Evolutionary conservation across 2,329 filamentous ascomycete genomes (phyloP).

Genomic region (Cladophialophora immunda): DNA sequence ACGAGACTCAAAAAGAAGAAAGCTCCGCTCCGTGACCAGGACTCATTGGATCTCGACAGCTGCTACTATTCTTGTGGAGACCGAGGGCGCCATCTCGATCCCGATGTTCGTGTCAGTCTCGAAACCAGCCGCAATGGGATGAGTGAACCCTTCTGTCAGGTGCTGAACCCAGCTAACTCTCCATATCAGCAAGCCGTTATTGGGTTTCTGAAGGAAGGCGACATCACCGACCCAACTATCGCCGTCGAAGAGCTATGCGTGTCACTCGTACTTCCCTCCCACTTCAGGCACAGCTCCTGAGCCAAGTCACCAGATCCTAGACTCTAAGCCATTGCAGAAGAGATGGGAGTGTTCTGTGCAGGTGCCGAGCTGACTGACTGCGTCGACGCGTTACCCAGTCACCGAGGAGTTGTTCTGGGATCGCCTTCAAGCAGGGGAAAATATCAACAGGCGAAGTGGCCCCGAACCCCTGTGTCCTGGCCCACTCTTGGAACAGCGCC

Average conservation of each 20-base stretch:
- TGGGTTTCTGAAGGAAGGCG: neutral
- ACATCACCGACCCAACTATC: constrained; percentile 20
- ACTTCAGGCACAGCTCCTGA: no score
- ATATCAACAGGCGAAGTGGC: constrained; percentile 60
- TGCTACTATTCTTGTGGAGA: constrained; percentile 30
- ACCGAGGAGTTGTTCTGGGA: constrained; percentile 53
- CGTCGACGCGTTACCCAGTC: constrained; percentile 53
- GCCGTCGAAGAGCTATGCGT: neutral
- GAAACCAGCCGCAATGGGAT: neutral
- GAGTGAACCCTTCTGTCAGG: neutral
- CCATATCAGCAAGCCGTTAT: neutral
- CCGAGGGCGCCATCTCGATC: constrained; percentile 30
- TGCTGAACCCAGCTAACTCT: neutral
- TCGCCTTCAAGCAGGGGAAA: constrained; percentile 53
- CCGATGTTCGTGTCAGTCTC: constrained; percentile 26
- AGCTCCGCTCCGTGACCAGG: constrained; percentile 28
- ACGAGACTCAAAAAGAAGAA: constrained; percentile 16
- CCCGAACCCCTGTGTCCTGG: no score
- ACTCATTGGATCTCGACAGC: constrained; percentile 22
- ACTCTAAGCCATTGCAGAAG: no score
- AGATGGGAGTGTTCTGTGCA: no score
- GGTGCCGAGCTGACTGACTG: no score
- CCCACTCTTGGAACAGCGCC: no score
- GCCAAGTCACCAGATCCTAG: no score
- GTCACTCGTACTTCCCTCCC: neutral